These are phyloP conservation scores for Amanita fuliginea DNA, from an alignment of 768 basidiomycete species.

Conservation along the genomic window DNA sequence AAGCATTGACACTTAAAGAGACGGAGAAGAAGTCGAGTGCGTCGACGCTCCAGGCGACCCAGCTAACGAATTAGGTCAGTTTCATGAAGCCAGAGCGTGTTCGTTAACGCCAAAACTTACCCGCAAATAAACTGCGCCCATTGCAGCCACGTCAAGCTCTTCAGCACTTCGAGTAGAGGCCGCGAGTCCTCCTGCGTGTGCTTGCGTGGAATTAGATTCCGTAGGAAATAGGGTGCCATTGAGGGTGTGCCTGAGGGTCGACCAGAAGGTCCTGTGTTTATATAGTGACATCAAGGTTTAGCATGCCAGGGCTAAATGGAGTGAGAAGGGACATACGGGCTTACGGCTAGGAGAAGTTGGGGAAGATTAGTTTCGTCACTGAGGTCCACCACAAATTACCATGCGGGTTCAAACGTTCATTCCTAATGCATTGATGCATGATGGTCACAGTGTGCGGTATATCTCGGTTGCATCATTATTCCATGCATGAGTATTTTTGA, in stretches of 20 bases:
- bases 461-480: too few relatives aligned
- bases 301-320: not conserved
- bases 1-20: slow-evolving; percentile 13
- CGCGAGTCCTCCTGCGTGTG: slow-evolving; percentile 21
- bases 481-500: too few relatives aligned
- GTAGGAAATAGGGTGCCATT: slow-evolving; percentile 40
- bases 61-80: slow-evolving; percentile 9
- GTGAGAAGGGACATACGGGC: too few relatives aligned
- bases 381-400: too few relatives aligned
- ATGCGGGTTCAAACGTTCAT: too few relatives aligned
- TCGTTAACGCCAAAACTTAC: slow-evolving; percentile 22
- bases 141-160: slow-evolving; percentile 34
- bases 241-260: too few relatives aligned
- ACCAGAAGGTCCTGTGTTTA: not conserved
- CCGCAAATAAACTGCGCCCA: slow-evolving; percentile 49
- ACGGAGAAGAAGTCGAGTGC: slow-evolving; percentile 20
- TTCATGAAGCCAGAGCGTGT: not conserved
- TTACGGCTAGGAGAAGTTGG: too few relatives aligned
- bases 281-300: not conserved
- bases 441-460: too few relatives aligned
- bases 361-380: too few relatives aligned
- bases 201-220: slow-evolving; percentile 29
- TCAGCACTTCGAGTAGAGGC: slow-evolving; percentile 31
- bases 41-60: slow-evolving; percentile 20
- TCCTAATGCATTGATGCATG: too few relatives aligned